phyloP scores from a whole-genome alignment of 768 basidiomycete species.

The Trametes elegans region DNA sequence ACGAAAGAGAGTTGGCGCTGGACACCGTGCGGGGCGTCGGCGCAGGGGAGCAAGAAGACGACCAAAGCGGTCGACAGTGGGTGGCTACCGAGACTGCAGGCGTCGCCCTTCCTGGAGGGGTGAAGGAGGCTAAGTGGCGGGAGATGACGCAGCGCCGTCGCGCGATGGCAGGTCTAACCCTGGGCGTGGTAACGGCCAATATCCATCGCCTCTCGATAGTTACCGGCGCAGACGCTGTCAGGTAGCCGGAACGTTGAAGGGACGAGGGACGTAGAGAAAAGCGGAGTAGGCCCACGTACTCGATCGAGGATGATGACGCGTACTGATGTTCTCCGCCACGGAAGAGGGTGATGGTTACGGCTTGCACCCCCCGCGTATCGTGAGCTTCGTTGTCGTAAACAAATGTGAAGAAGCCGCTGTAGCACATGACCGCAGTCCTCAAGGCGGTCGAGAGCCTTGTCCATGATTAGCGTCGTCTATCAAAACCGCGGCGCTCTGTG shows the following conservation, averaged over 20 bases:
- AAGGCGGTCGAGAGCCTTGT: neutral
- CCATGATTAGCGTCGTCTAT: too few species aligned
- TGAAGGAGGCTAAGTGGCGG: neutral
- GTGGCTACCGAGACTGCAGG: neutral
- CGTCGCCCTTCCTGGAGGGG: neutral
- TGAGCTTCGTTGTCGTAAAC: constrained; percentile 1
- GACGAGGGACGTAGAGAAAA: too few species aligned
- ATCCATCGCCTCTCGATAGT: neutral
- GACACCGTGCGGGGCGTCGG: neutral
- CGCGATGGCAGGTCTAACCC: neutral
- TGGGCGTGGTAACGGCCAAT: neutral
- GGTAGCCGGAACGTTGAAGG: neutral
- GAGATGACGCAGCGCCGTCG: constrained; percentile 3
- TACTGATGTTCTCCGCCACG: neutral
- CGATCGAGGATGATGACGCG: neutral
- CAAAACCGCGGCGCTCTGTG: too few species aligned
- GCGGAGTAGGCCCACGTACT: too few species aligned
- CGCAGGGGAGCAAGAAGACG: neutral
- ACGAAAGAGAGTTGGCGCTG: neutral
- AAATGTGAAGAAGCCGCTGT: neutral
- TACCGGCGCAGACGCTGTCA: neutral
- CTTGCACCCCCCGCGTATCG: neutral
- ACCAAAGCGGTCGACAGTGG: neutral
- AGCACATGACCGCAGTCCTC: neutral
- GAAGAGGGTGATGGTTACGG: neutral